phyloP scores from a whole-genome alignment of 768 basidiomycete species.

The Lentinula raphanica region DNA sequence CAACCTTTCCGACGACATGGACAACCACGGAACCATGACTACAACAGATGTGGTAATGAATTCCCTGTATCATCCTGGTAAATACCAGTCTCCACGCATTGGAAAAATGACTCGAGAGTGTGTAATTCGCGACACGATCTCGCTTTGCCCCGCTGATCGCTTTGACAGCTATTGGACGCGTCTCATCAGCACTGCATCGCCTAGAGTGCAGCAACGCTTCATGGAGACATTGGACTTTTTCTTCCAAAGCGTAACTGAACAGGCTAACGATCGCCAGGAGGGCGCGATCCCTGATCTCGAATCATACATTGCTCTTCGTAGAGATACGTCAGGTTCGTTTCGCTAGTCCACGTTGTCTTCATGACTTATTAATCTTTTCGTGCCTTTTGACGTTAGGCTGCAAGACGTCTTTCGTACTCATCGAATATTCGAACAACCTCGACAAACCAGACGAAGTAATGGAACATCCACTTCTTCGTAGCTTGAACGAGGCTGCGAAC shows the following conservation, averaged over 20 bases:
- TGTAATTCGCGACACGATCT: too few species aligned
- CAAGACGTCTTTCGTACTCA: constrained; percentile 71
- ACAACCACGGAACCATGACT: constrained; percentile 52
- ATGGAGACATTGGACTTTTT: constrained; percentile 64
- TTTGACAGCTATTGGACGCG: constrained; percentile 61
- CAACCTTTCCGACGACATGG: constrained; percentile 77
- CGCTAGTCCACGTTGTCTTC: not conserved
- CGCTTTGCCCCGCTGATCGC: not conserved
- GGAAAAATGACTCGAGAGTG: constrained; percentile 66
- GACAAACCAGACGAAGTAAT: constrained; percentile 68
- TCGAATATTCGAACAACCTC: constrained; percentile 68
- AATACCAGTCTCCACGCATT: constrained; percentile 34
- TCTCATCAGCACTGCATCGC: constrained; percentile 49
- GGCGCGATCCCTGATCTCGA: constrained; percentile 62
- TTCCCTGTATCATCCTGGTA: constrained; percentile 51
- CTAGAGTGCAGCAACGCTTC: constrained; percentile 62
- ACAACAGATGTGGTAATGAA: constrained; percentile 68
- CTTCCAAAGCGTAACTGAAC: constrained; percentile 62
- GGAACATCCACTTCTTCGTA: constrained; percentile 55
- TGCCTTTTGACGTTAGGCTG: constrained; percentile 33
- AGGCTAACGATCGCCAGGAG: constrained; percentile 52
- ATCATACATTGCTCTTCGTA: constrained; percentile 64
- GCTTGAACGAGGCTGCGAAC: constrained; percentile 64
- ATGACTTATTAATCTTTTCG: too few species aligned
- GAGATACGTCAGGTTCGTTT: constrained; percentile 52